Base-by-base conservation (phyloP, 2,329 filamentous ascomycete species). In the Fusarium longipes region DNA sequence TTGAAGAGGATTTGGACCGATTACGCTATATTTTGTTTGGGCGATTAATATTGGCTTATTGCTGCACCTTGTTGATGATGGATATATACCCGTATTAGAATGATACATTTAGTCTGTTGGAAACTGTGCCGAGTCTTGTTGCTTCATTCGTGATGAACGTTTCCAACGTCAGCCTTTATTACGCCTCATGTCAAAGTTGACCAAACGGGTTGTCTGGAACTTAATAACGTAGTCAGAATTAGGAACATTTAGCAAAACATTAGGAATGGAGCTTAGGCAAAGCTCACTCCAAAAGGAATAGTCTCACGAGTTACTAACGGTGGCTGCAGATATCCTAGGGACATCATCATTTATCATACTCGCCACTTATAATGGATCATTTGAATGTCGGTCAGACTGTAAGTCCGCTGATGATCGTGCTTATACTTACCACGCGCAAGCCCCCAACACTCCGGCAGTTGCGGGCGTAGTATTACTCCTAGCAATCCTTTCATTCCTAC, bases 31-130 rank as follows among this genome's bases (percentile, higher is more conserved):
- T 67, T 44, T 47, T 47, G 20, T 24, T 30, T 42, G 30, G 25
- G 29, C 36, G 30, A 44, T 35, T 39, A 18, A 30, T 66, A 14
- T 36, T 38, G 43, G 60, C 55, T 60, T 36, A 40, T 40, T 40
- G 14, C 10, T 40, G 42, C 45, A 48, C 33, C 12, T 47, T 64
- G 32, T 44, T 54, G 38, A 50, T 54, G 38, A 50, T 54, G 56
- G 30, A 62, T 32, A 57, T 44, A 66, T 63, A 68, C 66, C 65
- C 58, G 24, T 51, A 51, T 27, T 32, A 36, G 32, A 60, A 60
- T 47, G 11, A 50, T 44, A 22, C 15, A 10, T 40, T 24, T 24
- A 15, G 22, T 24, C 20, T 17, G 10, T 39, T 40, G 2, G n/a
- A 17, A 40, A 40, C 24, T 10, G 38, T 24, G 38, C 38, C 24